Percentiles rank a stretch among this genome's conserved stretches.
Evolutionary conservation across 306 rosid genomes (phyloP).

Genomic region (Pterocarpus macrocarpus): DNA sequence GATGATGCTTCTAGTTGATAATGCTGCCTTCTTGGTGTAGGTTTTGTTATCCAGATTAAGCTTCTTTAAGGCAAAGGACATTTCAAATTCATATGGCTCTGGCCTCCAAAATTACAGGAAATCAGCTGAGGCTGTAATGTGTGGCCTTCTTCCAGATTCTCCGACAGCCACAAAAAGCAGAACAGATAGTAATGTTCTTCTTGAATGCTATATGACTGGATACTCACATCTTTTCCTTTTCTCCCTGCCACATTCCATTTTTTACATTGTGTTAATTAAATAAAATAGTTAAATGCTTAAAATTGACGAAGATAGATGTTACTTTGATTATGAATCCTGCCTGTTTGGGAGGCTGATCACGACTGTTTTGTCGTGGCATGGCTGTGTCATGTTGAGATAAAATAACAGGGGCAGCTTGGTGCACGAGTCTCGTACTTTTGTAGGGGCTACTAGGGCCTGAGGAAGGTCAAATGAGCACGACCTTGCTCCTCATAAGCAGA

Average conservation of each 20-base stretch:
- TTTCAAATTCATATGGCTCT: constrained; percentile 52
- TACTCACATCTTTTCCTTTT: neutral
- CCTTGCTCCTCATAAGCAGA: neutral
- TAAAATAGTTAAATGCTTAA: constrained; percentile 1
- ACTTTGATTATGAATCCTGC: constrained; percentile 4
- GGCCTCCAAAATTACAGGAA: constrained; percentile 69
- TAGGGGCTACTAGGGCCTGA: neutral
- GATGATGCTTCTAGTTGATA: constrained; percentile 7
- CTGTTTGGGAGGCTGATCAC: constrained; percentile 3
- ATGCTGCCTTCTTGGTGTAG: constrained; percentile 59
- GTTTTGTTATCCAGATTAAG: constrained; percentile 88
- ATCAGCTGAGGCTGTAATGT: constrained; percentile 95
- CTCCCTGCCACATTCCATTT: constrained; percentile 27
- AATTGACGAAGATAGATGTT: constrained; percentile 3
- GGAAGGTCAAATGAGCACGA: neutral
- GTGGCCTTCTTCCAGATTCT: constrained; percentile 87
- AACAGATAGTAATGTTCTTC: constrained; percentile 71
- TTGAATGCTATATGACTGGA: constrained; percentile 38
- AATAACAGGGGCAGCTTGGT: neutral
- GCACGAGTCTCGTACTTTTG: neutral
- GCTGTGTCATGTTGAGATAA: neutral
- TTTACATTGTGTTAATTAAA: constrained; percentile 20
- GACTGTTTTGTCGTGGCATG: too few relatives aligned
- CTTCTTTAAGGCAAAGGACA: constrained; percentile 72
- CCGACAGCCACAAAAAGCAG: constrained; percentile 93